Percentiles rank a stretch among this genome's conserved stretches.
Conservation (phyloP, 1,284 basidiomycete species). For the Baeospora myosura region DNA sequence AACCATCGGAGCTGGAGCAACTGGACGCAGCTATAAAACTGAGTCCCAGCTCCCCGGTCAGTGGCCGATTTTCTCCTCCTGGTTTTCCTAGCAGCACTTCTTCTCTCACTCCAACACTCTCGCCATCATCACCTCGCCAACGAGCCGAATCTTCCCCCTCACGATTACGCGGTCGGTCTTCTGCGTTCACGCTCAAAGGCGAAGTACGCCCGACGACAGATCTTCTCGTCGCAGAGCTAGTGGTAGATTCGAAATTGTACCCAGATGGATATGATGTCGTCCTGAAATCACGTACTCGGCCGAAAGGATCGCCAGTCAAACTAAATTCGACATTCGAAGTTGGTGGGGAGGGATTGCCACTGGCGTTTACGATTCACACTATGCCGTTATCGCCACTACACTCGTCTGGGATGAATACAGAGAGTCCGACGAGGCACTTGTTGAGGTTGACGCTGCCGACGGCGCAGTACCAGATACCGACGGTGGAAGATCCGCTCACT, state of each 20-base stretch:
- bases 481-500: constrained; percentile 74
- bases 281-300: constrained; percentile 38
- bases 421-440: constrained; percentile 63
- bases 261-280: constrained; percentile 59
- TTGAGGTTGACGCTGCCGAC: constrained; percentile 76
- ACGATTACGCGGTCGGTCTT: constrained; percentile 23
- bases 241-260: constrained; percentile 73
- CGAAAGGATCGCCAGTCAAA: constrained; percentile 16
- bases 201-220: constrained; percentile 51
- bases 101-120: neutral
- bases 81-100: neutral
- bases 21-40: neutral
- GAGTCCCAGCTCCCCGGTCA: neutral
- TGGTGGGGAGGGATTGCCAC: constrained; percentile 32
- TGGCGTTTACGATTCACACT: constrained; percentile 51
- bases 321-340: constrained; percentile 3
- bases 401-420: constrained; percentile 58
- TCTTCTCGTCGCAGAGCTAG: constrained; percentile 61
- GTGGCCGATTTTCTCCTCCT: neutral
- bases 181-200: constrained; percentile 54
- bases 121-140: constrained; percentile 4
- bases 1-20: neutral
- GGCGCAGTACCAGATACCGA: constrained; percentile 67
- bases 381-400: constrained; percentile 76
- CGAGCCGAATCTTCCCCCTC: constrained; percentile 14